phyloP scores from a whole-genome alignment of 257 asterid genomes.

The Nicotiana undulata region DNA sequence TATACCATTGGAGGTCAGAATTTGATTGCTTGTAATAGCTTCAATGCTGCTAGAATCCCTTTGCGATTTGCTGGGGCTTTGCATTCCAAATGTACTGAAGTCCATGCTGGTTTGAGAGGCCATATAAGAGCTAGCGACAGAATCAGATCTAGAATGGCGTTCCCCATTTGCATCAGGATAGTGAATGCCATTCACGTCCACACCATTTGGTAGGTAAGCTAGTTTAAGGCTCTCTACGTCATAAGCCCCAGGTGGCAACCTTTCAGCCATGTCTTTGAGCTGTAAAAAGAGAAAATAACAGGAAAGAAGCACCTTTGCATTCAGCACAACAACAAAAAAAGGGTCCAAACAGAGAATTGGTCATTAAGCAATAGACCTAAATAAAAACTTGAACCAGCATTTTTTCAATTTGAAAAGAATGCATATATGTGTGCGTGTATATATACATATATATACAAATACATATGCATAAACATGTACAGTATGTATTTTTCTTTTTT shows the following conservation, averaged over 20 bases:
- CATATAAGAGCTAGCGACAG: slow-evolving; percentile 24
- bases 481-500: neutral
- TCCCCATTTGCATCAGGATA: slow-evolving; percentile 43
- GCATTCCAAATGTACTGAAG: slow-evolving; percentile 28
- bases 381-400: neutral
- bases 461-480: neutral
- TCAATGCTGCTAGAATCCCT: slow-evolving; percentile 28
- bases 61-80: slow-evolving; percentile 15
- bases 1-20: slow-evolving; percentile 28
- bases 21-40: slow-evolving; percentile 26
- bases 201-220: slow-evolving; percentile 57
- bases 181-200: slow-evolving; percentile 47
- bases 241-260: slow-evolving; percentile 77
- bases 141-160: slow-evolving; percentile 36
- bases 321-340: neutral
- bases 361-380: neutral
- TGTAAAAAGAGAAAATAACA: slow-evolving; percentile 22
- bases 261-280: slow-evolving; percentile 96
- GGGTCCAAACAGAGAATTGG: neutral
- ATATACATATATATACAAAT: neutral
- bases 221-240: slow-evolving; percentile 58
- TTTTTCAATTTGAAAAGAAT: neutral
- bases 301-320: neutral
- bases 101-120: slow-evolving; percentile 39
- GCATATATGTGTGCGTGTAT: neutral